A percentile compares a stretch with the other conserved stretches of the same genome.
Evolutionary conservation across 78 protist species (phyloP).

Genomic region (Dictyostelium firmibasis): DNA sequence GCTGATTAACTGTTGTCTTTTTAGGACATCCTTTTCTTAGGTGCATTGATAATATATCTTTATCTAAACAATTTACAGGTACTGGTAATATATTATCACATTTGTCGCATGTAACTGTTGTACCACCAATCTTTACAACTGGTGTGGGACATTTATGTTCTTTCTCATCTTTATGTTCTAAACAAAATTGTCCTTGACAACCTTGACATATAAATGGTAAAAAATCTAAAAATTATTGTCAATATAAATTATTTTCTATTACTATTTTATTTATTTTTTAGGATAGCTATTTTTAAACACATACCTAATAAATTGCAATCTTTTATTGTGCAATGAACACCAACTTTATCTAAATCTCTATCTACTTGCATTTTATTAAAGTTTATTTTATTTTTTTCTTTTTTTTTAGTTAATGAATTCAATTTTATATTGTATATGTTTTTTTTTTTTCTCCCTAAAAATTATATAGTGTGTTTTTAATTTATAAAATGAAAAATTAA

Average conservation of each 20-base stretch:
- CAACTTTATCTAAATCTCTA: conserved; percentile 44
- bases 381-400: background rate
- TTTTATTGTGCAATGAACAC: background rate
- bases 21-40: background rate
- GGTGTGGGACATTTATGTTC: conserved; percentile 33
- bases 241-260: background rate
- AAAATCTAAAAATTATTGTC: background rate
- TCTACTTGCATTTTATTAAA: background rate
- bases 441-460: too few species aligned
- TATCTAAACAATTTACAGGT: background rate
- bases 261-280: background rate
- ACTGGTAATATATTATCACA: conserved; percentile 27
- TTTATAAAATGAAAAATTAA: too few species aligned
- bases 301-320: conserved; percentile 15
- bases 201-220: conserved; percentile 4
- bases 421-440: background rate
- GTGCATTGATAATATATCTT: background rate
- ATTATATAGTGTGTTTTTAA: background rate
- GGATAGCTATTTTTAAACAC: background rate
- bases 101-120: conserved; percentile 4
- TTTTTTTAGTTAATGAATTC: too few species aligned
- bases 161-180: background rate
- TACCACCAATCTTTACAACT: background rate
- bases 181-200: background rate
- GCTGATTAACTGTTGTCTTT: background rate